Base-by-base conservation (phyloP, 78 protist genomes). In the Dictyostelium brefeldianum region DNA sequence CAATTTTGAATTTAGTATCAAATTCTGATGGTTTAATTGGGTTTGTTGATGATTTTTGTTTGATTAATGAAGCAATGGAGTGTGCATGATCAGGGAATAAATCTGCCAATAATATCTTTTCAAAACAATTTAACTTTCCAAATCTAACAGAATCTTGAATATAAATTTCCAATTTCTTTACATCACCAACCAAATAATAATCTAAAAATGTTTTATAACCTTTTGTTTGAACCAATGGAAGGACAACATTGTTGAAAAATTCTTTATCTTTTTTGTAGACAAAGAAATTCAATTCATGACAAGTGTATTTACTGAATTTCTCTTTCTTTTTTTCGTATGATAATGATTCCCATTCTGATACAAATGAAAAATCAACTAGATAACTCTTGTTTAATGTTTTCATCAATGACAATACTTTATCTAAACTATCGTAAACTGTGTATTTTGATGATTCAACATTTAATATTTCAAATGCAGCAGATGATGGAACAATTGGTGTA, bases 241-340 rank as follows among this genome's bases (percentile, higher is more conserved):
- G 18, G 1, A 90, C 95, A 50, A 90, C 95, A 18, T 47, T 20
- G 10, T 79, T 78, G 62, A 90, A 90, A 87, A 79, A 90, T 18
- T 57, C 64, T n/a, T 79, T 73, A 41, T 90, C 95, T 36, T 90
- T 82, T 36, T 82, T 78, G 36, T 50, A 90, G 59, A 90, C 79
- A 25, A 90, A 90, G 22, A 82, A 90, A 47, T 79, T 80, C 11
- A 90, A 65, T 36, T 90, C 95, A 22, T 90, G 95, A n/a, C 95
- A 90, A 22, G 80, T 78, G 87, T 27, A 90, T 29, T 90, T 82
- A 1, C 89, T 79, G 62, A 82, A 90, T 73, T 90, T 90, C 70
- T 90, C 95, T 47, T 56, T 81, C 87, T 90, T 90, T 71, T 90
- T 82, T 1, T 90, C 95, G 3, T 27, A 46, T 27, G 89, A 46